Percentiles rank a stretch among this genome's conserved stretches.
phyloP scores from a whole-genome alignment of 805 yeast species.

The Metschnikowia koreensis region DNA sequence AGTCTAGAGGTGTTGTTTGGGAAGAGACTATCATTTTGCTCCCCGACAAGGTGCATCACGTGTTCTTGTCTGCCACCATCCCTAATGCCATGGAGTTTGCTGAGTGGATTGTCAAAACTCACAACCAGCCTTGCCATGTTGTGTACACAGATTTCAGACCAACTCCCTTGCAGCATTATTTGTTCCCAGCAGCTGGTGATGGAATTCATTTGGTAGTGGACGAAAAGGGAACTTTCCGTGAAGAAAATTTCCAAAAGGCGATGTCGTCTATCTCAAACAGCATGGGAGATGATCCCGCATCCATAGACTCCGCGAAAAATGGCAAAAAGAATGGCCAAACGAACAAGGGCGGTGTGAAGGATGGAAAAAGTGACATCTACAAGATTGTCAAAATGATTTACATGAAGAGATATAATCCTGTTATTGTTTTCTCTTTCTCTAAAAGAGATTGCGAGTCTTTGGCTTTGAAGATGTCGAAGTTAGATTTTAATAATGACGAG shows the following conservation, averaged over 20 bases:
- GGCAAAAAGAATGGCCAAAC: slow-evolving; percentile 78
- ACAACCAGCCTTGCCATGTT: slow-evolving; percentile 95
- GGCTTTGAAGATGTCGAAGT: slow-evolving; percentile 92
- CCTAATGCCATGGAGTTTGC: slow-evolving; percentile 99
- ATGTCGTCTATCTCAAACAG: slow-evolving; percentile 89
- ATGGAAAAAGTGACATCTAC: slow-evolving; percentile 80
- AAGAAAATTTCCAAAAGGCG: slow-evolving; percentile 97
- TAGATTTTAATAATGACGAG: slow-evolving; percentile 90
- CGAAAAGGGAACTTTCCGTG: slow-evolving; percentile 93
- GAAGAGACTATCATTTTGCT: slow-evolving; percentile 94
- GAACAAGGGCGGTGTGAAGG: slow-evolving; percentile 81
- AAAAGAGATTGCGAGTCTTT: slow-evolving; percentile 94
- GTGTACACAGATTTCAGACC: slow-evolving; percentile 99
- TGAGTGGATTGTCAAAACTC: slow-evolving; percentile 96
- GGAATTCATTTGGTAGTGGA: slow-evolving; percentile 98
- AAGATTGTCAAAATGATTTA: slow-evolving; percentile 98
- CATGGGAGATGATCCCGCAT: slow-evolving; percentile 78
- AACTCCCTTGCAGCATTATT: slow-evolving; percentile 94
- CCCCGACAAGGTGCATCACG: slow-evolving; percentile 95
- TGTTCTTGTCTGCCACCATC: slow-evolving; percentile 91
- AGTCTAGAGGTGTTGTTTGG: slow-evolving; percentile 99
- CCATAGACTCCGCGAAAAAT: slow-evolving; percentile 43
- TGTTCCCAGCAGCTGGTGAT: slow-evolving; percentile 98
- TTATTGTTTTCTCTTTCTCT: slow-evolving; percentile 96
- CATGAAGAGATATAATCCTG: slow-evolving; percentile 95